Evolutionary conservation across 2,329 filamentous ascomycete species (phyloP), one percentile per base, ranked within the genome.

Genomic region (Phyllosticta capitalensis): DNA sequence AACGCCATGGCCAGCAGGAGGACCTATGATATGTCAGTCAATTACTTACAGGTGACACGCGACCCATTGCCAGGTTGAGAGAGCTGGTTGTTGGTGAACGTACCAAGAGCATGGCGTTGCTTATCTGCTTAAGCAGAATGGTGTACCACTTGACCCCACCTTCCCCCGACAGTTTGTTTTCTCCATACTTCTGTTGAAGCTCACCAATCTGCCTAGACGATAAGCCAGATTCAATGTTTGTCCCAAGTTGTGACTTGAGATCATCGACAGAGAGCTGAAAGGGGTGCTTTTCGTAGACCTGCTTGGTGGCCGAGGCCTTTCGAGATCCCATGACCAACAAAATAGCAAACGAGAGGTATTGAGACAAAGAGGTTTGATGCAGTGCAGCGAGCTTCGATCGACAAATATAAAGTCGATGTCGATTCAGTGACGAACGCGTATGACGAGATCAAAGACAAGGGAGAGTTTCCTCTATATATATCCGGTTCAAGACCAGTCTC

Each of bases 1-100:
- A 81, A 76, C 60, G 83, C 84, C 83, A 89, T 89, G 67, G 88
- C 87, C 67, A 89, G 83, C 65, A 90, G 78, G 65, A 91, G 83
- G 63, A 89, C 86, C 86, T 89, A 26, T 6, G 20, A n/a, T 14
- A 14, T 10, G 52, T 62, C 5, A 59, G 51, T 5, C 17, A 12
- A n/a, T 26, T 30, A 2, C 22, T 24, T 26, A 2, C 5, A 3
- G 14, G 26, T 33, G 20, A 20, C 26, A 9, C 54, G 10, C 45
- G 28, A 22, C 19, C 20, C 55, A 20, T 12, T 30, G 19, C n/a
- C 7, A 52, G 4, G 30, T 21, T 33, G 52, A n/a, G 19, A 26
- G 4, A 26, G 24, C 24, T 26, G 7, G 24, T 4, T 26, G 24
- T 19, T 20, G 1, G 14, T 5, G 17, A 21, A 60, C 56, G 38